These are phyloP conservation scores for Sarcodon aspratus DNA, from an alignment of 768 basidiomycete species.

Conservation along the genomic window DNA sequence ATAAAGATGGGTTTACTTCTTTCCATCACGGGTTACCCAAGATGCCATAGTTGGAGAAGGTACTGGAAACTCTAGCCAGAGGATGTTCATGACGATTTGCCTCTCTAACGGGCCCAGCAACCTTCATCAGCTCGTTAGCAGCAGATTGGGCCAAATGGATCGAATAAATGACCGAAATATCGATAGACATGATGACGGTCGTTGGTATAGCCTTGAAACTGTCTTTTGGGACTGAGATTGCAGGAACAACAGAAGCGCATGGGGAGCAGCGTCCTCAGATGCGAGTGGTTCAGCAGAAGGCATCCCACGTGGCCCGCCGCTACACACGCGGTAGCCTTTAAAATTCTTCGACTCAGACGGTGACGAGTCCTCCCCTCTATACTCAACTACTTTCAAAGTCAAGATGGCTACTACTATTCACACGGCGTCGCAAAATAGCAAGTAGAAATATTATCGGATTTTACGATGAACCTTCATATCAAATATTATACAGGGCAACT, in stretches of 20 bases:
- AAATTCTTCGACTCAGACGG: neutral
- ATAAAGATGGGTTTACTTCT: constrained; percentile 34
- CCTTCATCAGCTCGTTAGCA: constrained; percentile 24
- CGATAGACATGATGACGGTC: constrained; percentile 81
- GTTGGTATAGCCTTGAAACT: constrained; percentile 68
- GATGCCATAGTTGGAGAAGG: constrained; percentile 54
- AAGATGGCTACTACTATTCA: constrained; percentile 34
- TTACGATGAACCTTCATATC: neutral
- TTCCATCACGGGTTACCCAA: constrained; percentile 68
- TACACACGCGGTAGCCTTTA: neutral
- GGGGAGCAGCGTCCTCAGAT: constrained; percentile 20
- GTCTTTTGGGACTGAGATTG: constrained; percentile 72
- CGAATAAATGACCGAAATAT: constrained; percentile 61
- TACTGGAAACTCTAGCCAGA: constrained; percentile 80
- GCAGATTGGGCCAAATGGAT: neutral
- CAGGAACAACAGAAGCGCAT: constrained; percentile 68
- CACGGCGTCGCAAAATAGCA: constrained; percentile 61
- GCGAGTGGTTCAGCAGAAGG: neutral
- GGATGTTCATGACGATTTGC: constrained; percentile 77
- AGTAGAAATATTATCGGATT: constrained; percentile 1
- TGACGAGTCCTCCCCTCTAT: neutral
- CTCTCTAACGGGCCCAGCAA: constrained; percentile 69
- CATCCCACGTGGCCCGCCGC: neutral
- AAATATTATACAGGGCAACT: constrained; percentile 42
- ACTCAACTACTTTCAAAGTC: neutral